Evolutionary conservation across 768 basidiomycete genomes (phyloP).

Genomic region (Amanita rubescens): DNA sequence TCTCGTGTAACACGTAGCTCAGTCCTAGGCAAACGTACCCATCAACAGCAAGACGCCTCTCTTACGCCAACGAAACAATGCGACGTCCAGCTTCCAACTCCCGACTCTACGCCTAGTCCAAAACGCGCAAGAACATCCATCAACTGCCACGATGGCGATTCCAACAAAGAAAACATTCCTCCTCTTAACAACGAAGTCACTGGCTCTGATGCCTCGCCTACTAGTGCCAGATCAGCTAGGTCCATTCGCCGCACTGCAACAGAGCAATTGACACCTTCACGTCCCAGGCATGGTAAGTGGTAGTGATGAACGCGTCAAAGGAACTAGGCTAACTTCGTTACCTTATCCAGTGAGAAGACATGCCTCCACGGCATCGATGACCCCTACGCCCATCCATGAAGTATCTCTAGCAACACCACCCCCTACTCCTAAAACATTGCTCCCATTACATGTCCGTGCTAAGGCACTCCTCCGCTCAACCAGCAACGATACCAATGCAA

Average conservation of each 20-base stretch:
- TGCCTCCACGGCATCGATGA: constrained; percentile 40
- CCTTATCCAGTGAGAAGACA: constrained; percentile 32
- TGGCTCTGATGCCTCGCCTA: constrained; percentile 26
- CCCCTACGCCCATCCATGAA: constrained; percentile 40
- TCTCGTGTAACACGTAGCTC: constrained; percentile 36
- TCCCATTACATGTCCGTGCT: constrained; percentile 48
- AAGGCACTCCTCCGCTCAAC: constrained; percentile 68
- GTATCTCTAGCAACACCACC: constrained; percentile 50
- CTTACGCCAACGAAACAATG: constrained; percentile 16
- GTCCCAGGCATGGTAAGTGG: constrained; percentile 37
- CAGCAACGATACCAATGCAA: constrained; percentile 42
- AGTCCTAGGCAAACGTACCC: constrained; percentile 45
- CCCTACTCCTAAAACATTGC: constrained; percentile 45
- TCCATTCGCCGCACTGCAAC: constrained; percentile 31
- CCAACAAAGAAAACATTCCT: constrained; percentile 78
- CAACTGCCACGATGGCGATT: constrained; percentile 40
- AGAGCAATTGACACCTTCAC: constrained; percentile 34
- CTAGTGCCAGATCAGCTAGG: constrained; percentile 30
- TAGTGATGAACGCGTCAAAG: background rate
- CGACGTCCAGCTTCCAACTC: constrained; percentile 44
- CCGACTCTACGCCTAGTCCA: constrained; percentile 54
- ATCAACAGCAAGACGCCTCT: constrained; percentile 28
- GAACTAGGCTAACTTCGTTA: constrained; percentile 10
- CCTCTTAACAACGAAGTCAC: constrained; percentile 39
- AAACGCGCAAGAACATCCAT: constrained; percentile 54